Evolutionary conservation across 2,329 filamentous ascomycete genomes (phyloP), one percentile per base, ranked within the genome.

Genomic region (Fusarium hainanense): DNA sequence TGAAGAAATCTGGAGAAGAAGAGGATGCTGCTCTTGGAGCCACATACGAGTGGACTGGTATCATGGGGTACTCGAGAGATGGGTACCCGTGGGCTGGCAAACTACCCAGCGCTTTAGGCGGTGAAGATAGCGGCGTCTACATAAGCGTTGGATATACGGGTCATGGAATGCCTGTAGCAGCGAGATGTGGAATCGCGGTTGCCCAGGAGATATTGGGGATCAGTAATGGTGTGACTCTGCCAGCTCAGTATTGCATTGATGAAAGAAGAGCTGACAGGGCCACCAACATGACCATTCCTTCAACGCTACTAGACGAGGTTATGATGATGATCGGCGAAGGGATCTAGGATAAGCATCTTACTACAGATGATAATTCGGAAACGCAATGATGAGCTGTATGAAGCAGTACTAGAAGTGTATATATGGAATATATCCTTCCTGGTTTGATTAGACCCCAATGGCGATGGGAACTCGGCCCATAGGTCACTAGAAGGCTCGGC

Each of bases 121-220:
- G 79, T 20, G 75, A 63, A 14, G 66, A 70, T 11, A 61, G 83
- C 4, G 89, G 89, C 0, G 69, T 93, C 56, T 93, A 84, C 82
- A 68, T 93, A 14, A 86, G 85, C 65, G 90, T 85, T 4, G 91
- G 89, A 5, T 93, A 91, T 74, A 91, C 90, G 7, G 90, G 89
- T 0, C 92, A 94, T 77, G 92, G 92, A 0, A 93, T 94, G 91
- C 91, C 92, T 21, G 89, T 90, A 71, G 88, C 90, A 18, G 89
- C 89, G 66, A 80, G 93, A 42, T 89, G 87, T 71, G 92, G 86
- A 3, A 87, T 89, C 62, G 88, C 88, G 2, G 86, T 88, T 14
- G 90, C 88, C 12, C 80, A 86, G 48, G 85, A 91, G 82, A 87
- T 92, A 55, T 72, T 85, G 58, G 82, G 81, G 2, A 77, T 77